Evolutionary conservation across 2,329 filamentous ascomycete species (phyloP), one percentile per base, ranked within the genome.

Genomic region (Paradendryphiella salina): DNA sequence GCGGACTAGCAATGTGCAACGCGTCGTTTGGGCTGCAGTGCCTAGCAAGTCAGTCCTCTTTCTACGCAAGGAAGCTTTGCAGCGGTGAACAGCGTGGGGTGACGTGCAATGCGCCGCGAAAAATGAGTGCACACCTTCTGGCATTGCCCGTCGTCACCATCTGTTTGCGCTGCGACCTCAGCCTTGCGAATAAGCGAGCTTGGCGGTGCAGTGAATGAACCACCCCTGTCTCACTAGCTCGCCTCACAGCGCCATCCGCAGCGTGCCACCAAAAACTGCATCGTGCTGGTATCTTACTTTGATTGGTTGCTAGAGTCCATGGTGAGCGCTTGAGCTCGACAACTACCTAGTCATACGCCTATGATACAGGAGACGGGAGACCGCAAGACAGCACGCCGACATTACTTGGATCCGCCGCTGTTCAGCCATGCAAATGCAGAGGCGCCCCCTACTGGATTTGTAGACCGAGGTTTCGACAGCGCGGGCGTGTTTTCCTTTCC

Each of bases 341-440:
- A 29, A 20, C 15, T 14, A 35, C 32, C 31, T 39, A 14, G 10
- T 37, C 21, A 23, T 39, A 15, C 18, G 36, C 33, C 23, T 46
- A 46, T 17, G 31, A 28, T 42, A 36, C 23, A 42, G 31, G 28
- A 34, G 21, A 36, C 23, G 38, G 31, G 28, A 34, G 21, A 15
- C 18, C 37, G 13, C 32, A 26, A 18, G 18, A 28, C 14, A 1
- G 10, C 21, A 17, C 4, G 5, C 13, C 3, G 29, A 7, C 34
- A 57, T 53, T 28, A 73, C 49, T 65, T 72, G 1, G 62, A 54
- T 20, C 64, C 63, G 17, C 64, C 59, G 40, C 57, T 63, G 42
- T 88, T 93, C 78, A 96, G 86, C 92, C 92, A 97, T 10, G 89
- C 87, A 76, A 97, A 97, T 2, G 93, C 93, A 51, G 90, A 94